Evolutionary conservation across 192 early-diverging fungal genomes (phyloP).

Genomic region (Backusella tarrabulga): DNA sequence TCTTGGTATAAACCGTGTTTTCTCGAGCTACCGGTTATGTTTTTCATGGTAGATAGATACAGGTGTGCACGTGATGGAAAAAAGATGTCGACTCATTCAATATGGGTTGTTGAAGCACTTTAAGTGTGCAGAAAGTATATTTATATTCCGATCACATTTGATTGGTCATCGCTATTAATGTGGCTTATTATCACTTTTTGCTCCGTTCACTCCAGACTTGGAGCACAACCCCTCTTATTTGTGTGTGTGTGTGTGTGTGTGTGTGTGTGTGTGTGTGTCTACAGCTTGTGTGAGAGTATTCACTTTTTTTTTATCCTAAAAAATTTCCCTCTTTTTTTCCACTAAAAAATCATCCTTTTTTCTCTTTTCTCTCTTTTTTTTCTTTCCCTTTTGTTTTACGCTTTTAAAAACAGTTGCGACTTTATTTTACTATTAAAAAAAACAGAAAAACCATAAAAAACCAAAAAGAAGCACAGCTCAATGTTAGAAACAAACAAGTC

Average conservation of each 20-base stretch:
- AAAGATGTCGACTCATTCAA: neutral
- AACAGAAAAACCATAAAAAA: neutral
- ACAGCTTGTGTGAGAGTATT: neutral
- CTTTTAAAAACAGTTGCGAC: neutral
- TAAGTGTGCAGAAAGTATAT: neutral
- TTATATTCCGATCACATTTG: neutral
- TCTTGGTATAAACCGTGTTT: too few species aligned
- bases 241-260: neutral
- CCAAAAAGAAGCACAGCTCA: neutral
- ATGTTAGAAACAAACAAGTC: conserved; percentile 28
- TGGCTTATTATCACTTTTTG: neutral
- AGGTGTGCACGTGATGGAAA: too few species aligned
- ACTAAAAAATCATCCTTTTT: neutral
- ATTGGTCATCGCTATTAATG: neutral
- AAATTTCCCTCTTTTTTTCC: neutral
- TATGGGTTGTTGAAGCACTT: neutral
- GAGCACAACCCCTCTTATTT: neutral
- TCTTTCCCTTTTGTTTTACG: neutral
- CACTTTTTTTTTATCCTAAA: neutral
- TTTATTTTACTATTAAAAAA: neutral
- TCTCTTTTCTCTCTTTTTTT: neutral
- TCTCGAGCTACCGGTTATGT: too few species aligned
- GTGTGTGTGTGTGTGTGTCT: neutral
- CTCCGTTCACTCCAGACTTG: neutral
- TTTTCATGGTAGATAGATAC: too few species aligned